These are phyloP conservation scores for Typha latifolia DNA, from an alignment of 176 grass and related monocot species.

Conservation along the genomic window DNA sequence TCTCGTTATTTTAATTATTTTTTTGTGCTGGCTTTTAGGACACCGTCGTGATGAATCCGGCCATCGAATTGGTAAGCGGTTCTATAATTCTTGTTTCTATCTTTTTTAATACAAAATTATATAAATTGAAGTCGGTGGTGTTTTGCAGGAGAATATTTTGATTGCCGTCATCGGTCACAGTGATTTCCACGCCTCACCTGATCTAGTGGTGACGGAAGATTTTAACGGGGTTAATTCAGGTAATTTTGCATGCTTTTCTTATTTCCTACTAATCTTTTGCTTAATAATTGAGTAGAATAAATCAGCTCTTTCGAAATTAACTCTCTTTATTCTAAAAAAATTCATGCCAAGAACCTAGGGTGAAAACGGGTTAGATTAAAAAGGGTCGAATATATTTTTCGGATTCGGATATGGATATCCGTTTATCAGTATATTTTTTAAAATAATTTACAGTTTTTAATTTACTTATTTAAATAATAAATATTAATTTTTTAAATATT, in stretches of 20 bases:
- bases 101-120: too few relatives aligned
- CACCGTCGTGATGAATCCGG: conserved; percentile 57
- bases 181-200: conserved; percentile 44
- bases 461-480: too few relatives aligned
- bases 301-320: too few relatives aligned
- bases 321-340: too few relatives aligned
- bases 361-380: too few relatives aligned
- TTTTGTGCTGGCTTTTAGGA: conserved; percentile 35
- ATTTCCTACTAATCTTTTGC: neutral
- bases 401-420: too few relatives aligned
- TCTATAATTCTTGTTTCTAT: neutral
- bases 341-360: too few relatives aligned
- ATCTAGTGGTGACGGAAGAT: conserved; percentile 70
- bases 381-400: too few relatives aligned
- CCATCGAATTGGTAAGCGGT: conserved; percentile 48
- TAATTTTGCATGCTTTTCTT: conserved; percentile 9
- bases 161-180: conserved; percentile 28
- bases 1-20: neutral
- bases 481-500: too few relatives aligned
- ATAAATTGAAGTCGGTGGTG: neutral
- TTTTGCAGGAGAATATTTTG: conserved; percentile 54
- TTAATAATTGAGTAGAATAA: too few relatives aligned
- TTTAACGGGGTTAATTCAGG: conserved; percentile 73
- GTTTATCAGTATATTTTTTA: too few relatives aligned
- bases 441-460: too few relatives aligned